phyloP scores from a whole-genome alignment of 768 basidiomycete genomes.

The Psilocybe sp. region DNA sequence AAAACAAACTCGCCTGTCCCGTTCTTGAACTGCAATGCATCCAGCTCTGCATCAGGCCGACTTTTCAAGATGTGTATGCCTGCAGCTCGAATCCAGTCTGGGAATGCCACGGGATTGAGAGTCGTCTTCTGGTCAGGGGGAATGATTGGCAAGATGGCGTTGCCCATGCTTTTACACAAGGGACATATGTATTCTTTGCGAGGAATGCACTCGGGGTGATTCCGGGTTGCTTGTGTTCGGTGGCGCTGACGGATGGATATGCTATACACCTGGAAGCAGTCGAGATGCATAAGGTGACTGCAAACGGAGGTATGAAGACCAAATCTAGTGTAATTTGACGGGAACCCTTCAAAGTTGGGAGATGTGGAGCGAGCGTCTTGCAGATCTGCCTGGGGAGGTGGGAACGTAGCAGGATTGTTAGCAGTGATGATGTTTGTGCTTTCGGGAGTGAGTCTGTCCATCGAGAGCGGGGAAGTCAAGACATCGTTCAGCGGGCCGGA shows the following conservation, averaged over 20 bases:
- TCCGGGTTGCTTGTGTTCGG: slow-evolving; percentile 82
- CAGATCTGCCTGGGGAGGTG: slow-evolving; percentile 47
- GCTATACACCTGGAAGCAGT: slow-evolving; percentile 91
- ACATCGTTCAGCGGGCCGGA: slow-evolving; percentile 71
- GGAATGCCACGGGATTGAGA: slow-evolving; percentile 62
- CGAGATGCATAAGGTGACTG: slow-evolving; percentile 95
- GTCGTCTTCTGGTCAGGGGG: slow-evolving; percentile 40
- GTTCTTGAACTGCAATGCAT: slow-evolving; percentile 70
- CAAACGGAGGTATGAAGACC: slow-evolving; percentile 87
- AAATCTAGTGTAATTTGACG: slow-evolving; percentile 70
- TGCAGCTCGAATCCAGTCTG: slow-evolving; percentile 88
- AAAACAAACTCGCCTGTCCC: slow-evolving; percentile 89
- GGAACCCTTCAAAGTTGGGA: slow-evolving; percentile 72
- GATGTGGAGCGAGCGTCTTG: slow-evolving; percentile 42
- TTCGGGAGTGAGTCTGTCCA: slow-evolving; percentile 49
- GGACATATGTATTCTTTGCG: slow-evolving; percentile 96
- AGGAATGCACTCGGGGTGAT: slow-evolving; percentile 93
- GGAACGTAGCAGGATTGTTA: slow-evolving; percentile 31
- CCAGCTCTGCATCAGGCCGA: slow-evolving; percentile 68
- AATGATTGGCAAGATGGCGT: slow-evolving; percentile 85
- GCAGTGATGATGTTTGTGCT: slow-evolving; percentile 18
- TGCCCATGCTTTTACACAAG: slow-evolving; percentile 93
- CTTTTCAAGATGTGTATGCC: slow-evolving; percentile 88
- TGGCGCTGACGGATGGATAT: slow-evolving; percentile 85
- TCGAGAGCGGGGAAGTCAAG: slow-evolving; percentile 54